Percentiles rank a stretch among this genome's conserved stretches.
These are phyloP conservation scores for Plasmodium ovale DNA, from an alignment of 169 alveolate species.

Conservation along the genomic window DNA sequence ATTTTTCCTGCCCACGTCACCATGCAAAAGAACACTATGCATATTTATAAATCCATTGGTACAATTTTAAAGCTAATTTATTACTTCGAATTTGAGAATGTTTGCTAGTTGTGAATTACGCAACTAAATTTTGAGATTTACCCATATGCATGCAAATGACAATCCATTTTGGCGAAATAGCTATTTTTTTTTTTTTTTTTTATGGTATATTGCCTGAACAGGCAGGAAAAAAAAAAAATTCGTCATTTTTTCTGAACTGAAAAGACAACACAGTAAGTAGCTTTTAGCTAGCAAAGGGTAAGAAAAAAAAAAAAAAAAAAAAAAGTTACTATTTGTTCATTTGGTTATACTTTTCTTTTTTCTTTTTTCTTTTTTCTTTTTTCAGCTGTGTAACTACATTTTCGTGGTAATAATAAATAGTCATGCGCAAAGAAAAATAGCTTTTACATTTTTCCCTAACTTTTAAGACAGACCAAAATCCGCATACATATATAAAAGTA, in stretches of 20 bases:
- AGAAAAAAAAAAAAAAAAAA: slow-evolving; percentile 16
- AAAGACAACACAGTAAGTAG: not conserved
- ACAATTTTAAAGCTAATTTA: not conserved
- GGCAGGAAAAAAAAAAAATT: slow-evolving; percentile 19
- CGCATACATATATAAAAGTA: not conserved
- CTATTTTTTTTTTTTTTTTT: slow-evolving; percentile 15
- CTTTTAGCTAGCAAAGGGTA: not conserved
- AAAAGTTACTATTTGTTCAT: slow-evolving; percentile 11
- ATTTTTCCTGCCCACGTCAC: too few species aligned
- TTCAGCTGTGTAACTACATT: not conserved
- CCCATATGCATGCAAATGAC: too few species aligned
- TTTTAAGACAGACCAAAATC: not conserved
- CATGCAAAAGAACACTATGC: too few species aligned
- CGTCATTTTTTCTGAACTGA: not conserved
- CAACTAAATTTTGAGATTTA: too few species aligned
- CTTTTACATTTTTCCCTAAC: too few species aligned
- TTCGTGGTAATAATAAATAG: slow-evolving; percentile 4
- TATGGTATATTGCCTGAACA: slow-evolving; percentile 13
- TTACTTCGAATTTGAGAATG: not conserved
- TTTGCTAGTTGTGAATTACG: not conserved
- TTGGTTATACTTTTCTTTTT: too few species aligned
- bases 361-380: not conserved
- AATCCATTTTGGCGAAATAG: too few species aligned
- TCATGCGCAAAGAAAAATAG: too few species aligned
- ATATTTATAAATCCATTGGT: too few species aligned